Evolutionary conservation across 2,329 filamentous ascomycete species (phyloP).

Genomic region (Aspergillus texensis): DNA sequence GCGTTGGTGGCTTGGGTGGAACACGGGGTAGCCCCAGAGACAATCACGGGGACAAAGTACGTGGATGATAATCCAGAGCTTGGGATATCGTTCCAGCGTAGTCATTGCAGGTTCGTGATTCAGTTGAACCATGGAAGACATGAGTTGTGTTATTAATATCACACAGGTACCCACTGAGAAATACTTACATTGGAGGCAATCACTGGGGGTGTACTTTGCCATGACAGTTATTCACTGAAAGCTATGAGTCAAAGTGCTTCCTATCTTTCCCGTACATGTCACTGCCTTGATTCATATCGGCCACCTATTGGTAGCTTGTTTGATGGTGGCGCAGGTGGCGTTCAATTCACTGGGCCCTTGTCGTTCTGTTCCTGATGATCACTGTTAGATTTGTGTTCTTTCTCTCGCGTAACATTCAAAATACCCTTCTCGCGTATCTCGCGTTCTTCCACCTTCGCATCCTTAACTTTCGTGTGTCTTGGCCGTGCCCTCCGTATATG

Average conservation of each 20-base stretch:
- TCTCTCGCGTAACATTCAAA: background rate
- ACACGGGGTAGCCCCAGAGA: slow-evolving; percentile 7
- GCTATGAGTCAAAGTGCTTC: background rate
- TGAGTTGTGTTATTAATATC: background rate
- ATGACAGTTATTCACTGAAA: background rate
- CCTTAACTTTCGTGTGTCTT: background rate
- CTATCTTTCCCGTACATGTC: background rate
- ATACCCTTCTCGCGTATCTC: background rate
- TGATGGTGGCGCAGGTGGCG: background rate
- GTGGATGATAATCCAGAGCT: slow-evolving; percentile 2
- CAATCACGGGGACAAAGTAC: slow-evolving; percentile 10
- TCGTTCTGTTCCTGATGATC: background rate
- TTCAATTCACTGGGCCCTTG: background rate
- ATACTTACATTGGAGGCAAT: background rate
- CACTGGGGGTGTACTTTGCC: background rate
- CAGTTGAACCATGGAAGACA: too few species aligned
- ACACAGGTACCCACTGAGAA: background rate
- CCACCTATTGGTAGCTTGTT: background rate
- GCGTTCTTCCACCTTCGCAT: background rate
- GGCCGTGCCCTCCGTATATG: background rate
- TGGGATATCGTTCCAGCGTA: slow-evolving; percentile 3
- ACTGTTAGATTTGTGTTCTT: background rate
- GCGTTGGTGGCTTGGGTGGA: slow-evolving; percentile 16
- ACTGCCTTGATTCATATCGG: background rate
- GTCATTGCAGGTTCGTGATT: slow-evolving; percentile 11